Evolutionary conservation across 257 asterid genomes (phyloP).

Genomic region (Gentiana straminea): DNA sequence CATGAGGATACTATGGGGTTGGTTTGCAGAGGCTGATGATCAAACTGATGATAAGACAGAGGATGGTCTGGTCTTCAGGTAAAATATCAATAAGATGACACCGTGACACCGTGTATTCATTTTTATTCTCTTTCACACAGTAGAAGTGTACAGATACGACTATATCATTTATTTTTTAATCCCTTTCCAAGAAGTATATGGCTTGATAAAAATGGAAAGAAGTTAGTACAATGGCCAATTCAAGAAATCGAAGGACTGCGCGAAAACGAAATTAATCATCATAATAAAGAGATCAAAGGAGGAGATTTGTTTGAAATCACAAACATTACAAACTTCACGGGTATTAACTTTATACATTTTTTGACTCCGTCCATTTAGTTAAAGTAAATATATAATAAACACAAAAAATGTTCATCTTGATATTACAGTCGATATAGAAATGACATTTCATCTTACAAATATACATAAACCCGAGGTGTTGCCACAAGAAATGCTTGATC

Average conservation of each 20-base stretch:
- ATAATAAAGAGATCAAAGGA: constrained; percentile 18
- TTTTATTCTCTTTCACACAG: too few relatives aligned
- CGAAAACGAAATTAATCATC: constrained; percentile 18
- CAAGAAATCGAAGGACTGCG: constrained; percentile 46
- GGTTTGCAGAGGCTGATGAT: constrained; percentile 58
- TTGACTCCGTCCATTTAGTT: not conserved
- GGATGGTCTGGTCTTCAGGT: constrained; percentile 49
- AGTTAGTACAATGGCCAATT: constrained; percentile 66
- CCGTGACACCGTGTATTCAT: too few relatives aligned
- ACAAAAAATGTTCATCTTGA: not conserved
- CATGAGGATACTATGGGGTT: constrained; percentile 64
- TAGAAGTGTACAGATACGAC: too few relatives aligned
- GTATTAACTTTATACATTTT: constrained; percentile 15
- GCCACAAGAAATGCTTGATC: constrained; percentile 10
- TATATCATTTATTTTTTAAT: constrained; percentile 15
- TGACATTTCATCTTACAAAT: constrained; percentile 16
- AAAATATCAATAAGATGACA: not conserved
- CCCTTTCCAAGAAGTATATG: constrained; percentile 55
- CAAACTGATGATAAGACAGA: constrained; percentile 28
- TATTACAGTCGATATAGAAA: constrained; percentile 22
- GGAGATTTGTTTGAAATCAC: constrained; percentile 37
- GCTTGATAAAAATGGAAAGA: constrained; percentile 51
- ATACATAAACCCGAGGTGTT: constrained; percentile 13
- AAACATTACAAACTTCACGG: constrained; percentile 55
- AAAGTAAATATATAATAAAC: not conserved